Evolutionary conservation across 116 monocot genomes (phyloP).

Genomic region (Phalaenopsis hybrid): DNA sequence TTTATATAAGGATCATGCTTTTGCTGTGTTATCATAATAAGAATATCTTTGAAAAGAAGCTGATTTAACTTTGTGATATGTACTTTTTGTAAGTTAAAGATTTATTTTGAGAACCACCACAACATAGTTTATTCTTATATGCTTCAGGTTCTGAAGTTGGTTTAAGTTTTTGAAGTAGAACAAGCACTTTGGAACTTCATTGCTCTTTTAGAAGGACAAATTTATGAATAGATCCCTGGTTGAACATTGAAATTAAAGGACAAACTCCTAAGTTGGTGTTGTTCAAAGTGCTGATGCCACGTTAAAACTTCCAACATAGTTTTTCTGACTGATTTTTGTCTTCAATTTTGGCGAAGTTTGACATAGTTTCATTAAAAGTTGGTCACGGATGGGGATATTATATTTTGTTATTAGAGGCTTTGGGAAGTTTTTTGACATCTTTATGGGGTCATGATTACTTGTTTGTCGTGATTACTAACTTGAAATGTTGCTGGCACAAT

Average conservation of each 20-base stretch:
- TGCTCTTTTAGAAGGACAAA: neutral
- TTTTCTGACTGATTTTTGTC: neutral
- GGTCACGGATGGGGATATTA: neutral
- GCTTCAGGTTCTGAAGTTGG: neutral
- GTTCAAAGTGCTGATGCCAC: neutral
- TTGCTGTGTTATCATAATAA: neutral
- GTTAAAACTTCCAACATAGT: neutral
- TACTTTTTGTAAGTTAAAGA: neutral
- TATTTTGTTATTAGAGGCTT: neutral
- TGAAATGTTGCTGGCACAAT: no score
- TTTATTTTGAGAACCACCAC: neutral
- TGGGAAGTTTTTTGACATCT: neutral
- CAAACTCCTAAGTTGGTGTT: neutral
- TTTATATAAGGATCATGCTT: neutral
- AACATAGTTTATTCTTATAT: neutral
- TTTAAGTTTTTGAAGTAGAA: neutral
- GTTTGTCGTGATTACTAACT: no score
- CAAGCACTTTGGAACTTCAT: neutral
- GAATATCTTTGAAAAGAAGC: neutral
- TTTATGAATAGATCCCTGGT: neutral
- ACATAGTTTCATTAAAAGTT: neutral
- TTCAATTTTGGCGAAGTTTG: neutral
- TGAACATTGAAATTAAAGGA: neutral
- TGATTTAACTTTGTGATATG: neutral
- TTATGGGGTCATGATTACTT: neutral